Evolutionary conservation across 352 stramenopile species (phyloP).

Genomic region (Pythium scleroteichum): DNA sequence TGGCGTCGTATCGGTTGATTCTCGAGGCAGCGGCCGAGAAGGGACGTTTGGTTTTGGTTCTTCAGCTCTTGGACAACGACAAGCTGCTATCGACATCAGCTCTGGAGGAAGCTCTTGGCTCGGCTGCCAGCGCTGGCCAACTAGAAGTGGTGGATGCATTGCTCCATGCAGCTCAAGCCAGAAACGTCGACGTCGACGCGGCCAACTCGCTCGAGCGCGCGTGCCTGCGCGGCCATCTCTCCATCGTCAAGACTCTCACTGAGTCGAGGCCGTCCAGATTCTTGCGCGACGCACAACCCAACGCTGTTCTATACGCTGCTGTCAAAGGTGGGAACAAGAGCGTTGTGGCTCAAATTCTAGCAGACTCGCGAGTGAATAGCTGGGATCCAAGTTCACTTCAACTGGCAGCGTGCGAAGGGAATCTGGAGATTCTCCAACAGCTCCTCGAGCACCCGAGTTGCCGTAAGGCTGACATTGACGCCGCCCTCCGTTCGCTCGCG

Average conservation of each 20-base stretch:
- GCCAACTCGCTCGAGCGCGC: slow-evolving; percentile 4
- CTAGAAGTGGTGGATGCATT: background rate
- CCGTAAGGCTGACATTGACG: slow-evolving; percentile 8
- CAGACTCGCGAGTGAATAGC: slow-evolving; percentile 5
- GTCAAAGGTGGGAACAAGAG: slow-evolving; percentile 1
- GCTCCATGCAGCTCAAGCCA: background rate
- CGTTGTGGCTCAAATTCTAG: slow-evolving; percentile 3
- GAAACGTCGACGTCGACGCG: background rate
- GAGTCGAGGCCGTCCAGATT: background rate
- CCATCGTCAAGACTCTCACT: background rate
- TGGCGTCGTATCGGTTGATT: background rate
- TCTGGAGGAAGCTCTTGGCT: background rate
- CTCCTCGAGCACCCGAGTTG: slow-evolving; percentile 13
- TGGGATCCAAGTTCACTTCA: slow-evolving; percentile 24
- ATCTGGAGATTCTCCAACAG: slow-evolving; percentile 4
- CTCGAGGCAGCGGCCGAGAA: background rate
- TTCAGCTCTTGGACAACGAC: background rate
- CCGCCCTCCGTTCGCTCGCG: slow-evolving; percentile 9
- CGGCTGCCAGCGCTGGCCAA: slow-evolving; percentile 3
- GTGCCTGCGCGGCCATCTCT: background rate
- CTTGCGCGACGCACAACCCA: too few relatives aligned
- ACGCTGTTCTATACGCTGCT: background rate
- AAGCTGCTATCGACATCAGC: background rate
- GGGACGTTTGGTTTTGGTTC: background rate
- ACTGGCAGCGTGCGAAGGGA: slow-evolving; percentile 1